Base-by-base conservation (phyloP, 768 basidiomycete genomes). In the Mycena kentingensis region DNA sequence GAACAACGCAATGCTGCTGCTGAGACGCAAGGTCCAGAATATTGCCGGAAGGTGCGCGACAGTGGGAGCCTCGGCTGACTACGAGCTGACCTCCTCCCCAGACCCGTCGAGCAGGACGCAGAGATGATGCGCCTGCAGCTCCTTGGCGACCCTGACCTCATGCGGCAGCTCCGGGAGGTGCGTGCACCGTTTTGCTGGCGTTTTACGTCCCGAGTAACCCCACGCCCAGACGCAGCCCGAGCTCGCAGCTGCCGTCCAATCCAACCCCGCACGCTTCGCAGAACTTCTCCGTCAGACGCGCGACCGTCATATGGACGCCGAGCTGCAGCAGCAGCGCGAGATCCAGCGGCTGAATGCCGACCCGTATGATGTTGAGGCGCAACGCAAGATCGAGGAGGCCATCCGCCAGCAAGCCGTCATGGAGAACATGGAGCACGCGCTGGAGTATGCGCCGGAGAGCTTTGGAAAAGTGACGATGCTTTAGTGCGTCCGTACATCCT, bases 401-500 rank as follows among this genome's bases (percentile, higher is more conserved):
- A 98, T 99, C 57, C 72, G 88, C 53, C 88, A 93, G 66, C 81
- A 97, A 65, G 90, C 89, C 2, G 88, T 98, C 31, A 70, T 87
- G 61, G 95, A 98, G 75, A 97, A 97, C 65, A 77, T 95, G 80
- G 84, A 89, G 52, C 93, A 97, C 71, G 97, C 97, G 5, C 74
- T 98, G 57, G 95, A 98, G 67, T 93, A 90, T 60, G 87, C 85
- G 7, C 96, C 96, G 0, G 95, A 98, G 71, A 81, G 83, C 48
- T 99, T 99, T 69, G 97, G 93, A 15, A 80, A 85, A 55, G 97
- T 99, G 27, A 88, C 84, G 2, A 99, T 99, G 97, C 87, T 99
- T 50, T 99, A 97, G 90, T 93, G 65, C 70, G 88, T 80, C 19
- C 13, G 21, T 8, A 32, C 41, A 13, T 29, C 27, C 25, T 11